Evolutionary conservation across 2,329 filamentous ascomycete genomes (phyloP).

Genomic region (Ceratocystis colombiana): DNA sequence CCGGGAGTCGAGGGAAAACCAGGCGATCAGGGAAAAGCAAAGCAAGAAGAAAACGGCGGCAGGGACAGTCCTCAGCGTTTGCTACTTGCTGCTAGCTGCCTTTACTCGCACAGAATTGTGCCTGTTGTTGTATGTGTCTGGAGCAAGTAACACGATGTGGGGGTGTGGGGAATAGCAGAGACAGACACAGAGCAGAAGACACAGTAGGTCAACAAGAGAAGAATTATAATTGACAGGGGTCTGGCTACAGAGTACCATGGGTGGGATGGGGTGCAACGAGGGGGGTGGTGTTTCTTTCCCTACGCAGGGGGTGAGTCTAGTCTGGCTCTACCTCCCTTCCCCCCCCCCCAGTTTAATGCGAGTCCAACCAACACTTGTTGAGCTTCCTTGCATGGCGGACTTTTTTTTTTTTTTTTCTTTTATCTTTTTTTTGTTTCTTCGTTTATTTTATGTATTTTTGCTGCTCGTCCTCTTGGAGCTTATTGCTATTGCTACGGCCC

Average conservation of each 20-base stretch:
- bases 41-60: no score
- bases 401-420: not conserved
- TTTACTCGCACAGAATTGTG: not conserved
- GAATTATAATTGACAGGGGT: constrained; percentile 3
- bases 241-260: not conserved
- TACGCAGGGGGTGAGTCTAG: not conserved
- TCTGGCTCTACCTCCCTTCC: not conserved
- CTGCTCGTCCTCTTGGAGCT: not conserved
- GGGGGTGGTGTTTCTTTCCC: not conserved
- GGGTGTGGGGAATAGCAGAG: constrained; percentile 10
- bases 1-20: no score
- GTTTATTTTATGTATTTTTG: no score
- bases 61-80: not conserved
- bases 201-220: not conserved
- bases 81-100: not conserved
- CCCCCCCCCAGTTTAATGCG: not conserved
- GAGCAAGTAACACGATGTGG: constrained; percentile 15
- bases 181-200: constrained; percentile 3
- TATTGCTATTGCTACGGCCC: constrained; percentile 18
- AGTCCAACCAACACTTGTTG: not conserved
- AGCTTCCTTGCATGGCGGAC: not conserved
- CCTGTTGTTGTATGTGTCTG: not conserved
- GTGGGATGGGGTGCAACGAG: not conserved
- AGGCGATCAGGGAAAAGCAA: no score
- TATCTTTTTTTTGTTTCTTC: no score